Evolutionary conservation across 345 rosid species (phyloP).

Genomic region (Carallia brachiata): DNA sequence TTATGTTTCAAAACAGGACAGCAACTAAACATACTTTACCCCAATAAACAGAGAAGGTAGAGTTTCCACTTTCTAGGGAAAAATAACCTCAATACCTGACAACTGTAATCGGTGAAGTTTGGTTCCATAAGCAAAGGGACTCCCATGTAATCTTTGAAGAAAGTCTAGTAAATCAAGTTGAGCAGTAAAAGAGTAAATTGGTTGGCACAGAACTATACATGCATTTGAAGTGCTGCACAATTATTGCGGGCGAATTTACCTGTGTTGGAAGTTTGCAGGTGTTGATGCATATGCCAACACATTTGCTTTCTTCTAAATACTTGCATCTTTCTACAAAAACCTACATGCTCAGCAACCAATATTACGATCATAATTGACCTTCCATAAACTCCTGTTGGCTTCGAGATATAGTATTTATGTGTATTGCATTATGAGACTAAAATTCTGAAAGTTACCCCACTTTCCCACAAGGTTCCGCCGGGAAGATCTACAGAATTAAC

Average conservation of each 20-base stretch:
- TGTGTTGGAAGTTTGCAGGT: slow-evolving; percentile 96
- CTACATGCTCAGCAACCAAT: slow-evolving; percentile 28
- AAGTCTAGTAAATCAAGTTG: slow-evolving; percentile 40
- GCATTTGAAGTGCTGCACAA: neutral
- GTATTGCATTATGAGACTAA: neutral
- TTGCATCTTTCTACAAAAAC: slow-evolving; percentile 88
- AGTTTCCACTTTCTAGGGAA: neutral
- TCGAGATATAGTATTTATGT: no score
- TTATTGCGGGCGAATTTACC: slow-evolving; percentile 35
- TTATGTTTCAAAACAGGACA: neutral
- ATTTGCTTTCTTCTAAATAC: slow-evolving; percentile 92
- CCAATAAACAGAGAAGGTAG: no score
- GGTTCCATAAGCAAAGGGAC: slow-evolving; percentile 89
- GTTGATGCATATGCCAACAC: slow-evolving; percentile 75
- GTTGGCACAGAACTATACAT: neutral
- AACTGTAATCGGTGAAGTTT: slow-evolving; percentile 79
- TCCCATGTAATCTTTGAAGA: slow-evolving; percentile 83
- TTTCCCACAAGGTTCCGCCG: slow-evolving; percentile 63
- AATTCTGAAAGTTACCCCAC: slow-evolving; percentile 53
- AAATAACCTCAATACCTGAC: slow-evolving; percentile 50
- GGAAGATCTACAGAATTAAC: slow-evolving; percentile 78
- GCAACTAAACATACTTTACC: neutral
- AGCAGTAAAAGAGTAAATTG: neutral
- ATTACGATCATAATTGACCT: neutral
- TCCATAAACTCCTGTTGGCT: no score